Evolutionary conservation across 345 rosid genomes (phyloP), one percentile per base, ranked within the genome.

Genomic region (Syzygium aromaticum): DNA sequence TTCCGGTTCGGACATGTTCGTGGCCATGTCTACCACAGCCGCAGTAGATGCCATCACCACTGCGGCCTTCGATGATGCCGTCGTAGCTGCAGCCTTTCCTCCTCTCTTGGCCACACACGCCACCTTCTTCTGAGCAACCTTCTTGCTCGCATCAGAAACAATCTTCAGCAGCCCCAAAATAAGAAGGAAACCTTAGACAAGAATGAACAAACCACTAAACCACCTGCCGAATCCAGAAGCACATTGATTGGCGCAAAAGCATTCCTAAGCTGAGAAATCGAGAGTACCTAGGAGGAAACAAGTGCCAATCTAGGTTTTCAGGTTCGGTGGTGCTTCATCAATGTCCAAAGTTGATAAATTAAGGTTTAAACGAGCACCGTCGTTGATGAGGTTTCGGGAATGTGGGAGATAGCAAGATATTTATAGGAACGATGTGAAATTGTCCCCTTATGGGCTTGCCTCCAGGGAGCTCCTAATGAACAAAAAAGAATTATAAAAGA

Each of bases 61-160:
- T 52, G 95, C 3, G 3, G 38, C 92, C 87, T 90, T 93, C 49
- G 97, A 92, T 4, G 97, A 88, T 0, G 97, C 91, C 3, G 97
- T 93, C 4, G 93, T 91, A 10, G 94, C 91, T 3, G 92, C 90
- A 4, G 94, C 92, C 89, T 96, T 97, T 8, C 98, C 98, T 10
- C 99, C 98, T 93, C 99, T 92, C 94, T 97, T 97, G 46, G 98
- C 98, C 10, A 98, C 97, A 5, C 96, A 97, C 0, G 99, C 99
- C 2, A 98, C 99, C 93, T 98, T 98, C 95, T 96, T 98, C 92
- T 98, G 99, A 11, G 98, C 98, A 3, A 98, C 98, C 94, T 98
- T 98, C 94, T 98, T 98, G 97, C 99, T 96, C 21, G 98, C 99
- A 92, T 98, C 99, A 7, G 99, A 98, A 77, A 98, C 99, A 98